Percentiles rank a stretch among this genome's conserved stretches.
Conservation (phyloP, 2,329 filamentous ascomycete species). For the Paraphoma sp. region DNA sequence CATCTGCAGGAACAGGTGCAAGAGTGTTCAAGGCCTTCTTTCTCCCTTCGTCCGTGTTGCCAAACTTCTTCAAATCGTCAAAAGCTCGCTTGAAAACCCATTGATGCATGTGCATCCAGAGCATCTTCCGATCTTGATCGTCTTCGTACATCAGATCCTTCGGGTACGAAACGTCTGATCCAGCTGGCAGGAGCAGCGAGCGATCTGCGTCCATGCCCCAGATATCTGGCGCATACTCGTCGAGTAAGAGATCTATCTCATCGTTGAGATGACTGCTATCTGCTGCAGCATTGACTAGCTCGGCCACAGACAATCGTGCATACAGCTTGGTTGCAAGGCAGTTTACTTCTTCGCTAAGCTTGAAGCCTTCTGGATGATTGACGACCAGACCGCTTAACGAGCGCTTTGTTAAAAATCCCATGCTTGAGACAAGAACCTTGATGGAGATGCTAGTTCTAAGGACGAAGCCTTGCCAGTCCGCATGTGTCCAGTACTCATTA, state of each 20-base stretch:
- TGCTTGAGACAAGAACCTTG: too few species aligned
- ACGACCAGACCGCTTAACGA: too few species aligned
- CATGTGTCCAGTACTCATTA: too few species aligned
- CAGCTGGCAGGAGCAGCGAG: background rate
- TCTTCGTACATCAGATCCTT: conserved; percentile 1
- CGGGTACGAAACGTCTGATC: background rate
- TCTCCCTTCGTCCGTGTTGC: background rate
- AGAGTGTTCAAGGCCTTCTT: background rate
- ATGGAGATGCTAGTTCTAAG: too few species aligned
- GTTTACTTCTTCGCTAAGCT: too few species aligned
- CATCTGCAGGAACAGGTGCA: background rate
- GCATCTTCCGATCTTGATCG: conserved; percentile 1
- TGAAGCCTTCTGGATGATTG: too few species aligned
- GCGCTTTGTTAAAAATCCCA: too few species aligned
- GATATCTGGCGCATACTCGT: background rate
- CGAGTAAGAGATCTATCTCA: background rate
- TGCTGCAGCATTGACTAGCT: background rate
- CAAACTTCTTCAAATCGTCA: background rate
- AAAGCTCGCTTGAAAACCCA: conserved; percentile 1
- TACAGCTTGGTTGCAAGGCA: too few species aligned
- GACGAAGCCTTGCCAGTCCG: too few species aligned
- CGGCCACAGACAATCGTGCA: background rate
- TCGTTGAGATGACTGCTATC: background rate
- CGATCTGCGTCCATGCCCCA: conserved; percentile 2
- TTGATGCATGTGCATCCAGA: conserved; percentile 2